These are phyloP conservation scores for Punica granatum DNA, from an alignment of 345 rosid species.

Conservation along the genomic window DNA sequence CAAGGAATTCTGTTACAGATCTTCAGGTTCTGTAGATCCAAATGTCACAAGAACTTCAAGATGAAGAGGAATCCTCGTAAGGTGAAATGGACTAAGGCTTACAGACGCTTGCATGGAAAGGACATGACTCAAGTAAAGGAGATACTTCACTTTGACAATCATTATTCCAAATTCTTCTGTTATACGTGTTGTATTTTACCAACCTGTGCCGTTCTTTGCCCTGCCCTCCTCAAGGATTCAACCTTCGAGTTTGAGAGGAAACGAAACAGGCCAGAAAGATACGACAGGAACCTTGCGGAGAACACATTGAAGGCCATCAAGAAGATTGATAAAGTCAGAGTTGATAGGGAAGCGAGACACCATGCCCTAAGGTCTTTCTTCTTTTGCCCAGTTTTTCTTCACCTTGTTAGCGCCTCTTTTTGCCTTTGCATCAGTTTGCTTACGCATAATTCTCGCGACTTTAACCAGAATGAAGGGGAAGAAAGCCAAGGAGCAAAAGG, in stretches of 20 bases:
- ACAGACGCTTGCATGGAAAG: slow-evolving; percentile 71
- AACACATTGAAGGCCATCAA: slow-evolving; percentile 72
- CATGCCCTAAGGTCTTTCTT: slow-evolving; percentile 39
- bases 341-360: slow-evolving; percentile 41
- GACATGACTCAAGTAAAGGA: slow-evolving; percentile 81
- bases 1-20: slow-evolving; percentile 32
- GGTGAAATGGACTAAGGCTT: slow-evolving; percentile 96
- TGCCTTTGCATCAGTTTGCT: not conserved
- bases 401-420: not conserved
- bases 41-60: slow-evolving; percentile 89
- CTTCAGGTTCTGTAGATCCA: slow-evolving; percentile 82
- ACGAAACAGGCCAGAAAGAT: slow-evolving; percentile 94
- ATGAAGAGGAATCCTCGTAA: slow-evolving; percentile 99
- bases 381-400: not conserved
- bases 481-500: slow-evolving; percentile 31
- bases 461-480: slow-evolving; percentile 52
- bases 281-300: slow-evolving; percentile 71
- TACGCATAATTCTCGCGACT: not conserved
- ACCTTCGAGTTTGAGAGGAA: slow-evolving; percentile 96
- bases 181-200: not conserved
- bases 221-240: slow-evolving; percentile 2
- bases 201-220: not conserved
- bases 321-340: slow-evolving; percentile 76
- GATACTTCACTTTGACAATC: not conserved
- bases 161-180: not conserved